Percentiles rank a stretch among this genome's conserved stretches.
Conservation (phyloP, 2,329 filamentous ascomycete genomes). For the Fusarium setosum region DNA sequence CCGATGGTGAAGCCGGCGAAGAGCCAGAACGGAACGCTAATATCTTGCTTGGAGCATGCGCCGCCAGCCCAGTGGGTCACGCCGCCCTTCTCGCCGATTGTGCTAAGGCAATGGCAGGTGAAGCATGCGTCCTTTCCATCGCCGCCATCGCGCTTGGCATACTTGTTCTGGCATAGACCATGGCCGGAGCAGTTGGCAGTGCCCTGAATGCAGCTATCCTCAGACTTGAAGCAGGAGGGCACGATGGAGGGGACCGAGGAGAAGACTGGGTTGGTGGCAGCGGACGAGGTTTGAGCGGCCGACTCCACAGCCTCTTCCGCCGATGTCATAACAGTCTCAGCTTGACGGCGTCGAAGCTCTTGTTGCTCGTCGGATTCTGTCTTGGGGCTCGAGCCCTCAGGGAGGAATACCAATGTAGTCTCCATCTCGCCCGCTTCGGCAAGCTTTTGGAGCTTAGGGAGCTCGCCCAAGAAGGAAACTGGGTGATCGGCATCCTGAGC, state of each 20-base stretch:
- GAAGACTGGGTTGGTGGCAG: conserved; percentile 47
- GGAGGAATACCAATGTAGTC: conserved; percentile 66
- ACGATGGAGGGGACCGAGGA: conserved; percentile 58
- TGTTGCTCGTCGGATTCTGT: conserved; percentile 55
- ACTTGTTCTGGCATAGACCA: conserved; percentile 80
- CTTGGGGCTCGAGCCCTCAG: conserved; percentile 53
- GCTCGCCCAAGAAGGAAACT: conserved; percentile 55
- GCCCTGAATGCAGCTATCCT: conserved; percentile 73
- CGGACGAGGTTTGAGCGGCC: conserved; percentile 39
- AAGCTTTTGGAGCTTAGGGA: conserved; percentile 58
- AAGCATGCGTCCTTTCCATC: conserved; percentile 71
- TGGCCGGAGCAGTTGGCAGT: conserved; percentile 88
- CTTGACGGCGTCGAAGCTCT: conserved; percentile 61
- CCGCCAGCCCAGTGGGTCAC: conserved; percentile 84
- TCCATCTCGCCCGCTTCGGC: conserved; percentile 64
- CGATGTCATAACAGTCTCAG: conserved; percentile 59
- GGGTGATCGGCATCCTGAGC: conserved; percentile 55
- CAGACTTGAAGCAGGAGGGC: conserved; percentile 79
- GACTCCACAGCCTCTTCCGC: conserved; percentile 44
- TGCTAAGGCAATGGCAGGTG: conserved; percentile 78
- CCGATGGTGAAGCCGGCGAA: conserved; percentile 80
- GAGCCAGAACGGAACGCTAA: conserved; percentile 90
- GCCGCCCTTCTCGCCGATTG: conserved; percentile 66
- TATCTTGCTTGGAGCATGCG: conserved; percentile 90
- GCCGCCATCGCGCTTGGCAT: conserved; percentile 55